Evolutionary conservation across 2,329 filamentous ascomycete genomes (phyloP), one percentile per base, ranked within the genome.

Genomic region (Sarocladiaceae sp.): DNA sequence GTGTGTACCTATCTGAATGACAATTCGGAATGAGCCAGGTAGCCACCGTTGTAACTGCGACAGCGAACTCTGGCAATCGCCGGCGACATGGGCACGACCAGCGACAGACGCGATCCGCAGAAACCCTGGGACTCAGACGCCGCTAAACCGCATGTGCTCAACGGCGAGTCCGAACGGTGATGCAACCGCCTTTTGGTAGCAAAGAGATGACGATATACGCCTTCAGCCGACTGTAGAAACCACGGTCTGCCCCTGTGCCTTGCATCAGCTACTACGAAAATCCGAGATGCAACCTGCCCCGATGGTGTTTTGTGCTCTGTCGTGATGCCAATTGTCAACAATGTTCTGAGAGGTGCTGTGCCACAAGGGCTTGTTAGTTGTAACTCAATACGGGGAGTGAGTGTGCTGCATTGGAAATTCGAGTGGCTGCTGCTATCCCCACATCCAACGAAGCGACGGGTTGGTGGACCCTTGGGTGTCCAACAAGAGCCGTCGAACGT

Each of bases 131-230:
- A 13, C 13, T 29, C 26, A 13, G 7, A 13, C 26, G 26, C 26
- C 7, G 9, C 26, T 29, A 29, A 9, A 29, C 10, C 16, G 34
- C 26, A 10, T 15, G n/a, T 23, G 23, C 21, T 27, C 9, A 16
- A 19, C 37, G 37, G 37, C n/a, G 37, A 41, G 37, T 29, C 37
- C 37, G 37, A 41, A 29, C 34, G 16, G 26, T 39, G 34, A 39
- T 39, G 34, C n/a, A 11, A 35, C 15, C 11, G 31, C 10, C 33
- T 19, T 20, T 19, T 19, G 16, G 33, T 19, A 15, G 16, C 9
- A 13, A 15, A 19, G 21, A 20, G 4, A 13, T 13, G 7, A 29
- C 26, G 9, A 29, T 13, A 7, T 9, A 29, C 7, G 26, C 9
- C 26, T 29, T 13, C 7, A 29, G 26, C 7, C 26, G 26, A 13